Conservation (phyloP, 108 stramenopile species). For the Cyclotella choctawhatcheeana region DNA sequence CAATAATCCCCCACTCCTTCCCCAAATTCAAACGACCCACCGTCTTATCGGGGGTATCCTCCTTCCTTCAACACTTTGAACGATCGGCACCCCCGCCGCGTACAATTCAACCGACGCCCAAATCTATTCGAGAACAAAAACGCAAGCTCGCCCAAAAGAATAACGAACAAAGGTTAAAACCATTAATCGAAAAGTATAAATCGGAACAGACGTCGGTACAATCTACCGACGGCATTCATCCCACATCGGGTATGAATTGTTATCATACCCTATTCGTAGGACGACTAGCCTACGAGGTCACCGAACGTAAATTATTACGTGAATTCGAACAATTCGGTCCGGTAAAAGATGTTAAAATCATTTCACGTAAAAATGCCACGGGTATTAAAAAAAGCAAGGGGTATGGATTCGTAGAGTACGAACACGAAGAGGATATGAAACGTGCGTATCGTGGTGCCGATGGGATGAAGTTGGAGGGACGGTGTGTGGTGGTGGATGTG, state of each 20-base stretch:
- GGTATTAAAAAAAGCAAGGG: constrained; percentile 69
- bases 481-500: constrained; percentile 93
- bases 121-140: constrained; percentile 52
- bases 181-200: constrained; percentile 71
- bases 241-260: constrained; percentile 80
- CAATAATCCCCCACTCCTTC: constrained; percentile 35
- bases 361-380: constrained; percentile 59
- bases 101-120: constrained; percentile 62
- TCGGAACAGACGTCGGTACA: constrained; percentile 66
- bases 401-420: constrained; percentile 97
- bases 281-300: constrained; percentile 94
- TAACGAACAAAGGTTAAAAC: constrained; percentile 48
- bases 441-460: constrained; percentile 90
- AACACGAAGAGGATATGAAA: constrained; percentile 90
- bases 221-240: constrained; percentile 67
- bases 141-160: constrained; percentile 20
- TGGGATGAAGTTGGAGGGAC: constrained; percentile 92
- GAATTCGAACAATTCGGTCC: constrained; percentile 95
- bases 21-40: constrained; percentile 31
- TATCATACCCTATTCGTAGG: constrained; percentile 97
- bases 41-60: constrained; percentile 58
- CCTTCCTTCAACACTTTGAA: constrained; percentile 70
- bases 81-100: constrained; percentile 59
- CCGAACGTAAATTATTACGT: constrained; percentile 90
- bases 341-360: constrained; percentile 86